Base-by-base conservation (phyloP, 805 yeast genomes). In the Yarrowia alimentaria region DNA sequence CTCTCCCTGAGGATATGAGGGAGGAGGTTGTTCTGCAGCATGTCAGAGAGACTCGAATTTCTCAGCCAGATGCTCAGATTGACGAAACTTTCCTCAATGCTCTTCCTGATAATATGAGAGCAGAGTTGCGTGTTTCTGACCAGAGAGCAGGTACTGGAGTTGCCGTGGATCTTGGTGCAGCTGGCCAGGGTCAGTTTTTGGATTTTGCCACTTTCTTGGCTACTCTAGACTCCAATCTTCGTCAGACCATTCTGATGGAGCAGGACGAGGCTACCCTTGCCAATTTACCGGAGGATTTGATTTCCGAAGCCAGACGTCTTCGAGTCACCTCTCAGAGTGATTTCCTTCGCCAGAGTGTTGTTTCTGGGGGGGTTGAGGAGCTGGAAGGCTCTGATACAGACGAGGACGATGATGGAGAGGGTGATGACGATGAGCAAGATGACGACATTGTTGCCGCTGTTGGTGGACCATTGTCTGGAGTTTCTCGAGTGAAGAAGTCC, bases 1-100 rank as follows among this genome's bases (percentile, higher is more conserved):
- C 96, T 0, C 72, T 90, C 28, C 97, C 97, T 0, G 95, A 87
- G 34, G 93, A 86, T 49, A 85, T 90, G 85, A 72, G 96, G 43
- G 95, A 88, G 56, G 96, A 90, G 61, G 97, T 89, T 0, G 81
- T 86, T 61, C 5, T 47, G 24, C 51, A 47, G 33, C 40, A 47
- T 25, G 24, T 47, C 12, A 25, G 51, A 9, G 51, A 47, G 28
- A 33, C 22, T 34, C n/a, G n/a, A n/a, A n/a, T n/a, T n/a, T n/a
- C n/a, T n/a, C n/a, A n/a, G n/a, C n/a, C n/a, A n/a, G n/a, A n/a
- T n/a, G n/a, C n/a, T n/a, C 95, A 85, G 58, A 76, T 86, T 49
- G 94, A 83, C 57, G 83, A 88, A 0, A 88, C 81, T 32, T 89
- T 88, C 64, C 70, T 89, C 55, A 81, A 83, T 18, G 91, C 94